These are phyloP conservation scores for Claviceps citrina DNA, from an alignment of 2,329 filamentous ascomycete genomes.

Conservation along the genomic window DNA sequence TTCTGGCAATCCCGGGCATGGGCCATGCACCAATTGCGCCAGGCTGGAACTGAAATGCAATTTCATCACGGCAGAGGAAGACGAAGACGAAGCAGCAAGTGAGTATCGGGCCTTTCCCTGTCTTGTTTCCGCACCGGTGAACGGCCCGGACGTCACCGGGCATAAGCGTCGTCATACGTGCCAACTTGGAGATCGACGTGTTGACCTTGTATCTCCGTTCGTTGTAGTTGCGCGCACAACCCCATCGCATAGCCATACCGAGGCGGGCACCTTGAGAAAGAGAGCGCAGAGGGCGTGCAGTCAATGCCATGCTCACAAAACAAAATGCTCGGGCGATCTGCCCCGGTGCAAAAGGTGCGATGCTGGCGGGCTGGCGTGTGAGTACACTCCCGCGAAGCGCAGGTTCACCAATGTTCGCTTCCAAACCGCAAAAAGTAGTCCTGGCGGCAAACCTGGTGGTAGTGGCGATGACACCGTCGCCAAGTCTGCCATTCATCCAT, in stretches of 20 bases:
- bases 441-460: neutral
- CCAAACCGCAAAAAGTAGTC: constrained; percentile 6
- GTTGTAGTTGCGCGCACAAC: constrained; percentile 22
- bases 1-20: constrained; percentile 20
- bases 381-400: constrained; percentile 24
- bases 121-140: neutral
- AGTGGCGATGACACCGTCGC: neutral
- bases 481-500: neutral
- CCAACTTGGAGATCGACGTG: no score
- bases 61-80: constrained; percentile 14
- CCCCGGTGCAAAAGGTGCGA: constrained; percentile 25
- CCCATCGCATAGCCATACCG: constrained; percentile 25
- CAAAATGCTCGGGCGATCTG: constrained; percentile 27
- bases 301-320: constrained; percentile 27
- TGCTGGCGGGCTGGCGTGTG: constrained; percentile 19
- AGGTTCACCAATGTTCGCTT: constrained; percentile 21
- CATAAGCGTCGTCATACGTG: neutral
- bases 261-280: constrained; percentile 26
- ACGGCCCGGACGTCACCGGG: no score
- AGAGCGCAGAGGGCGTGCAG: constrained; percentile 27
- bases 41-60: constrained; percentile 23
- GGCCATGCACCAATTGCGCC: constrained; percentile 23
- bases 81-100: constrained; percentile 11
- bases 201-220: neutral
- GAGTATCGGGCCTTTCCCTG: neutral